Conservation (phyloP, 768 basidiomycete species). For the Auricularia cornea region DNA sequence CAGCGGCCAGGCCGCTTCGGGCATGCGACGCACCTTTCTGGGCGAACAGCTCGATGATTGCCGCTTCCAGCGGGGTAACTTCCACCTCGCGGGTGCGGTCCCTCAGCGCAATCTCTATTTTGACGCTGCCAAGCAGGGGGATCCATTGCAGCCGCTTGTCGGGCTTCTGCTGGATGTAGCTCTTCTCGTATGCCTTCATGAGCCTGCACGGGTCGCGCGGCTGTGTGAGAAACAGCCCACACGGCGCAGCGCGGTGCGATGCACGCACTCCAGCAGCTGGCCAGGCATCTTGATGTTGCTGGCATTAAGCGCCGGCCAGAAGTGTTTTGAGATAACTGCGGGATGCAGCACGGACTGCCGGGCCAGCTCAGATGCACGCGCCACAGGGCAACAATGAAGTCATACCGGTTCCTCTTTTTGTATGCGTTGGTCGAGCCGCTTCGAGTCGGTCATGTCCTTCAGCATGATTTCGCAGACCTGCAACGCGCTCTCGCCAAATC, state of each 20-base stretch:
- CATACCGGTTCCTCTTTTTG: conserved; percentile 54
- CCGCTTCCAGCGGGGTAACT: conserved; percentile 83
- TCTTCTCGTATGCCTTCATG: conserved; percentile 66
- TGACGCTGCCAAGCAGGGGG: conserved; percentile 79
- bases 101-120: conserved; percentile 70
- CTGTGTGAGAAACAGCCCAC: neutral
- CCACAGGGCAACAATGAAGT: neutral
- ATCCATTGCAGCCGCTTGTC: conserved; percentile 89
- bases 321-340: conserved; percentile 85
- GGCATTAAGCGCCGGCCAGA: conserved; percentile 85
- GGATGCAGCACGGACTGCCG: conserved; percentile 71
- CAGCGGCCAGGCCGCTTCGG: neutral
- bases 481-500: conserved; percentile 88
- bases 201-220: conserved; percentile 34
- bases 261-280: conserved; percentile 65
- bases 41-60: conserved; percentile 80
- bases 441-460: conserved; percentile 93
- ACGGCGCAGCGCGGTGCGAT: neutral
- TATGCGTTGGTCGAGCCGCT: conserved; percentile 79
- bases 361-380: neutral
- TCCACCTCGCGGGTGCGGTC: conserved; percentile 71
- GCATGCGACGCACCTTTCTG: conserved; percentile 41
- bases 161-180: conserved; percentile 79
- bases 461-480: conserved; percentile 99
- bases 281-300: conserved; percentile 74